Base-by-base conservation (phyloP, 345 rosid genomes). In the Bretschneidera sinensis region DNA sequence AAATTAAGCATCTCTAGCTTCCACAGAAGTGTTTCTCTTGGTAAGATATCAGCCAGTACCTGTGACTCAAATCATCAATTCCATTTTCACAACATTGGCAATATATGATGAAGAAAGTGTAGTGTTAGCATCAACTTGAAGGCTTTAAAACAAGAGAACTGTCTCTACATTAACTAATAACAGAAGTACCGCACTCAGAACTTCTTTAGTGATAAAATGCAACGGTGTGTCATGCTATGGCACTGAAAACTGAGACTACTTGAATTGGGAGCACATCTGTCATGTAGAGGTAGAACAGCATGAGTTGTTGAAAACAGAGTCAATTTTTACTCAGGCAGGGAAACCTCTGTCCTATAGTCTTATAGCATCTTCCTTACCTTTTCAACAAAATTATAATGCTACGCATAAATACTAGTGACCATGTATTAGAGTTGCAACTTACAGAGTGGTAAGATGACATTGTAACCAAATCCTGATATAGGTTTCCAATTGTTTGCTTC, bases 1-100 rank as follows among this genome's bases (percentile, higher is more conserved):
- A 79, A 70, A 67, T 83, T 79, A 57, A 90, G 77, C 81, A 86
- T 63, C 58, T 71, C 70, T 63, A 89, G 83, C 79, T 86, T 89
- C 96, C 96, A 86, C 21, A 78, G n/a, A 61, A 89, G 81, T 31
- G 89, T 81, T 75, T 78, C 79, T 71, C 73, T 75, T 8, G 84
- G 81, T 57, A 71, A 60, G 49, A 84, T 70, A 63, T 79, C 81
- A 63, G 74, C 62, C 49, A 88, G 77, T 66, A 76, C 78, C 96
- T 91, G 86, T 59, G 53, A 71, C 25, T 55, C 51, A 70, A 55
- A 66, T 48, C 28, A 55, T 63, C 60, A 68, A 67, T 43, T 67
- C 24, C 19, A 51, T 33, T 51, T 63, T 57, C 53, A 64, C 13
- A 58, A 43, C 24, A 53, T 14, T 19, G 51, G 61, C 4, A 39